Evolutionary conservation across 345 rosid species (phyloP), one percentile per base, ranked within the genome.

Genomic region (Mercurialis annua): DNA sequence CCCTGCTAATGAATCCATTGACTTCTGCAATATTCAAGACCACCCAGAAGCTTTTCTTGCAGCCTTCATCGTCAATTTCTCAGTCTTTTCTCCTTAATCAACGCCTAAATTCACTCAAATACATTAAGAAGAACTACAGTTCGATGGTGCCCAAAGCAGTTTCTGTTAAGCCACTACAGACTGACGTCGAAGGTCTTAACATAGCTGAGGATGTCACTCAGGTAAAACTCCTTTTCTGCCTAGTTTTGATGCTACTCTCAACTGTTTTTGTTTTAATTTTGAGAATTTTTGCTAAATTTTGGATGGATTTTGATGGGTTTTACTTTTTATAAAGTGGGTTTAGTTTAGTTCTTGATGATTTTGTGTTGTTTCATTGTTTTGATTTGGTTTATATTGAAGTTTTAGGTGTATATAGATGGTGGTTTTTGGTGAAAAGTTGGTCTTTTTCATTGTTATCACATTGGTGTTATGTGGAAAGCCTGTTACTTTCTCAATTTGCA

Each of bases 151-250:
- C 88, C 79, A 84, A 82, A 69, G 88, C 96, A 11, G 92, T 86
- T 6, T 81, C 89, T 49, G 77, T 77, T 21, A 78, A 80, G 83
- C 86, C 87, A 5, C 86, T 86, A 5, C 77, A 76, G 73, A 76
- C 66, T 47, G 88, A 78, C 71, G 73, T 78, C 53, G 89, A 85
- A 60, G 87, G 88, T 17, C 96, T 89, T 81, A 89, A 92, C 81
- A 84, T 89, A 77, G 96, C 98, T 24, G 89, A 82, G 0, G 84
- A 87, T 83, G 98, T 92, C 50, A 77, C 94, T 69, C 90, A 87
- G 92, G 98, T 54, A 69, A 54, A 10, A 51, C 52, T 66, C 60
- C 14, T 33, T 69, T 3, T 5, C 52, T 3, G 5, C 48, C 23
- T 31, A 31, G n/a, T 29, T 33, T 65, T 14, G n/a, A 27, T 46